A percentile compares a stretch with the other conserved stretches of the same genome.
Conservation (phyloP, 768 basidiomycete genomes). For the Crepidotus variabilis region DNA sequence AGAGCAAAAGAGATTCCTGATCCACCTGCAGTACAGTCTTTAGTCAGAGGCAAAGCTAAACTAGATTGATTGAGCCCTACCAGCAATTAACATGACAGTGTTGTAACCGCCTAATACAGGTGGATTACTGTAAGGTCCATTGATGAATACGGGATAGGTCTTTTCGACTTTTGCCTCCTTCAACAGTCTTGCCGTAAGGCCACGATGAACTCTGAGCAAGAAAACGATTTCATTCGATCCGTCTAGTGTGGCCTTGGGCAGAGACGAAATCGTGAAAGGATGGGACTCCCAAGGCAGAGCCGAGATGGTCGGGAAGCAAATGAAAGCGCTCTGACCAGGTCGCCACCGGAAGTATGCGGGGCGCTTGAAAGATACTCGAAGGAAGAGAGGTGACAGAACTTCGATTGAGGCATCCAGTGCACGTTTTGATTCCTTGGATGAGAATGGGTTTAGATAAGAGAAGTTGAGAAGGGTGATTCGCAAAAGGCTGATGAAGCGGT, state of each 20-base stretch:
- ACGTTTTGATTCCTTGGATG: constrained; percentile 4
- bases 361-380: constrained; percentile 43
- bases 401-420: constrained; percentile 28
- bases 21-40: too few relatives aligned
- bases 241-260: constrained; percentile 16
- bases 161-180: constrained; percentile 13
- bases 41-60: too few relatives aligned
- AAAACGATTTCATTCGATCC: constrained; percentile 45
- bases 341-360: constrained; percentile 38
- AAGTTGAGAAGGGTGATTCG: constrained; percentile 43
- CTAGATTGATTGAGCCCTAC: too few relatives aligned
- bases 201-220: constrained; percentile 53
- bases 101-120: constrained; percentile 32
- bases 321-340: constrained; percentile 52
- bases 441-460: constrained; percentile 28
- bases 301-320: constrained; percentile 46
- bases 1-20: constrained; percentile 47
- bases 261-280: constrained; percentile 59
- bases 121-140: constrained; percentile 45
- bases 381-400: constrained; percentile 21
- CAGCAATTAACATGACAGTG: constrained; percentile 35
- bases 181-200: constrained; percentile 52
- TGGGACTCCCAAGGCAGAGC: constrained; percentile 47
- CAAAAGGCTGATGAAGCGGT: constrained; percentile 44
- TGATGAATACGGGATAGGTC: constrained; percentile 45